phyloP scores from a whole-genome alignment of 2,329 filamentous ascomycete genomes.

The Pseudofabraea citricarpa region DNA sequence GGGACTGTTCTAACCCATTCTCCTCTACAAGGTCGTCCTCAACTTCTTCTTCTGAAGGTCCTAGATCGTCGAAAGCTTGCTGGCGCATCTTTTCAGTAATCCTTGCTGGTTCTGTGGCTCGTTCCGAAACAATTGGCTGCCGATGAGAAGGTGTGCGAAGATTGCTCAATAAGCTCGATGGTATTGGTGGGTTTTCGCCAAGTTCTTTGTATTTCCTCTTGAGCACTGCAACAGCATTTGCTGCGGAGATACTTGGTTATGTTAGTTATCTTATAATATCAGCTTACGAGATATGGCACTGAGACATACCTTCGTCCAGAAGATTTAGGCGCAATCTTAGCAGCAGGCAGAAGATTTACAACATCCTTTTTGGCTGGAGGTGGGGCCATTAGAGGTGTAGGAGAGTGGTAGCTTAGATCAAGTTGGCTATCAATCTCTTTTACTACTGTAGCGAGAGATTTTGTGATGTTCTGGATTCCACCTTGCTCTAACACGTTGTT shows the following conservation, averaged over 20 bases:
- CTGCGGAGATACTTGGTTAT: no score
- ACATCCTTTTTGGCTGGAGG: neutral
- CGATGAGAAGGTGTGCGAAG: neutral
- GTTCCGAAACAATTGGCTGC: neutral
- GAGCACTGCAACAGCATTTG: no score
- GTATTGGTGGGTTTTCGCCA: no score
- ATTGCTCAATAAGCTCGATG: no score
- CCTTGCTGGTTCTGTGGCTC: neutral
- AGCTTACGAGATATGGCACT: neutral
- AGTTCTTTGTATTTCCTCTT: no score
- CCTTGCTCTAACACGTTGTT: conserved; percentile 35
- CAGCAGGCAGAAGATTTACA: conserved; percentile 10
- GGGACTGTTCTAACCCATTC: conserved; percentile 4
- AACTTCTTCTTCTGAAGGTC: no score
- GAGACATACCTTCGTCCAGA: conserved; percentile 9
- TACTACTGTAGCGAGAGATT: conserved; percentile 30
- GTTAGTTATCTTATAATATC: no score
- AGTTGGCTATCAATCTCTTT: conserved; percentile 23
- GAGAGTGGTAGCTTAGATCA: conserved; percentile 10
- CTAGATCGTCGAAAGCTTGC: neutral
- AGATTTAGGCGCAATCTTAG: conserved; percentile 10
- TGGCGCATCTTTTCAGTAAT: neutral
- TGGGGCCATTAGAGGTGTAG: conserved; percentile 2
- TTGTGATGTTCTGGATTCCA: conserved; percentile 28
- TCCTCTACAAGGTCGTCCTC: neutral